A percentile compares a stretch with the other conserved stretches of the same genome.
Conservation (phyloP, 148 eudicot genomes). For the Vaccinium myrtillus region DNA sequence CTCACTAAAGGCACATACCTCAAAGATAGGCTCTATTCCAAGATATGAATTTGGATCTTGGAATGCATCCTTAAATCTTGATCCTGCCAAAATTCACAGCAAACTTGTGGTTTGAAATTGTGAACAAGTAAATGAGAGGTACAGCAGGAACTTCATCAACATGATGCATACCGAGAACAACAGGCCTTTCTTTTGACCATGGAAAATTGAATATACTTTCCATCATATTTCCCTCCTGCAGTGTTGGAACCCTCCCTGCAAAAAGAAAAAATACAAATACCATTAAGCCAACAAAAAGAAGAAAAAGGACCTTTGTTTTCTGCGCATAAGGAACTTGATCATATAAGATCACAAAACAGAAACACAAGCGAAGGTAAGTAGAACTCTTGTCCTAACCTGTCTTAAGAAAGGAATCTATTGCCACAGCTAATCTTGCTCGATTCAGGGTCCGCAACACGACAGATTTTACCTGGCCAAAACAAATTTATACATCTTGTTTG, state of each 20-base stretch:
- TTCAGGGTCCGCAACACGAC: constrained; percentile 85
- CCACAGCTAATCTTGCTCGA: constrained; percentile 85
- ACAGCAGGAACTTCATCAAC: not conserved
- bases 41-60: constrained; percentile 82
- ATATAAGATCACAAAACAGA: constrained; percentile 1
- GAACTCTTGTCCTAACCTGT: constrained; percentile 51
- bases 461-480: constrained; percentile 70
- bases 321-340: constrained; percentile 10
- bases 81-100: constrained; percentile 44
- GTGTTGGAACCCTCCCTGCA: constrained; percentile 81
- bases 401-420: constrained; percentile 81
- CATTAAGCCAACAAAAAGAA: not conserved
- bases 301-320: constrained; percentile 9
- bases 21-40: constrained; percentile 74
- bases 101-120: constrained; percentile 14
- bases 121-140: constrained; percentile 1
- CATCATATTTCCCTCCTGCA: constrained; percentile 85
- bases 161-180: constrained; percentile 65
- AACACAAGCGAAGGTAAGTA: not conserved
- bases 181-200: constrained; percentile 72
- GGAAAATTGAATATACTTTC: constrained; percentile 76
- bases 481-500: not conserved
- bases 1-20: constrained; percentile 44
- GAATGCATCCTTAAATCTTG: constrained; percentile 92
- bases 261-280: not conserved